Percentiles rank a stretch among this genome's conserved stretches.
Conservation (phyloP, 371 early-diverging fungal species). For the Blyttiomyces sp. region DNA sequence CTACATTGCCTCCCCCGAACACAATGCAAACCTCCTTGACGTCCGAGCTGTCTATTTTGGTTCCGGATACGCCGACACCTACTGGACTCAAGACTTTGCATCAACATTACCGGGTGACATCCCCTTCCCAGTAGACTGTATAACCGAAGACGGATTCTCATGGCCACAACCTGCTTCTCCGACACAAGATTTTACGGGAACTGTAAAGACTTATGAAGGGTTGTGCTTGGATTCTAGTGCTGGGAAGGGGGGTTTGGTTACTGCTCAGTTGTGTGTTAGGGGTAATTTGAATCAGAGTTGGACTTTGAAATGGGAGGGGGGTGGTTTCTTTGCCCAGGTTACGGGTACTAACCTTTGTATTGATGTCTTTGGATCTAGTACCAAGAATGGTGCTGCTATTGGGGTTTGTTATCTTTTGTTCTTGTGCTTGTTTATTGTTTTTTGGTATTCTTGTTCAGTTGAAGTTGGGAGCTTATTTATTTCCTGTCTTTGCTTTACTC, state of each 20-base stretch:
- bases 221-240: conserved; percentile 1
- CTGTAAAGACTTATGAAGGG: conserved; percentile 1
- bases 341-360: conserved; percentile 11
- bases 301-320: conserved; percentile 2
- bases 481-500: too few species aligned
- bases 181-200: not conserved
- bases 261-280: not conserved
- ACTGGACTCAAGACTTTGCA: conserved; percentile 15
- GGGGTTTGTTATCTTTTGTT: conserved; percentile 6
- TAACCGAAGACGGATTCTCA: conserved; percentile 4
- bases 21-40: conserved; percentile 13
- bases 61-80: conserved; percentile 4
- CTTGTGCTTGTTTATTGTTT: too few species aligned
- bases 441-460: too few species aligned
- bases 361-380: conserved; percentile 3
- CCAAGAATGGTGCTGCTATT: not conserved
- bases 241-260: not conserved
- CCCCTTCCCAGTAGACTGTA: conserved; percentile 13
- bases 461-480: too few species aligned
- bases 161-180: conserved; percentile 8
- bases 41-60: not conserved
- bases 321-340: conserved; percentile 1
- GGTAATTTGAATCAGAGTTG: conserved; percentile 2
- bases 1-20: conserved; percentile 12
- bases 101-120: not conserved